Percentiles rank a stretch among this genome's conserved stretches.
Evolutionary conservation across 179 eudicot species (phyloP).

Genomic region (Actinidia polygama): DNA sequence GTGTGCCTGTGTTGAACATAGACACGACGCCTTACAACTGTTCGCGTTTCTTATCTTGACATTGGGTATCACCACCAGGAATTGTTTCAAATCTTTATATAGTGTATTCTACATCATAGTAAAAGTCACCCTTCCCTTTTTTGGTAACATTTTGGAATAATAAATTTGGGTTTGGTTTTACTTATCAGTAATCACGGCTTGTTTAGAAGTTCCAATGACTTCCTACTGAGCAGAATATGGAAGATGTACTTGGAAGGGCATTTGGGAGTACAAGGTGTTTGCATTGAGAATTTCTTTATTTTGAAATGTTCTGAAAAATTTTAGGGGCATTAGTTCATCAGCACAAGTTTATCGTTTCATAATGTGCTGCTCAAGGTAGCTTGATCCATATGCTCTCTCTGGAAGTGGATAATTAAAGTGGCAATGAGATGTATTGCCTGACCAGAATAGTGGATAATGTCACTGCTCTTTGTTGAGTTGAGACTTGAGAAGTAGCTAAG

Average conservation of each 20-base stretch:
- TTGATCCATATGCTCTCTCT: not conserved
- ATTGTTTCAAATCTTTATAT: not conserved
- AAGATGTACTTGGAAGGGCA: not conserved
- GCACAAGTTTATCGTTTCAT: not conserved
- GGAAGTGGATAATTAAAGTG: not conserved
- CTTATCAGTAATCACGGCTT: not conserved
- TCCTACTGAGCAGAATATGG: not conserved
- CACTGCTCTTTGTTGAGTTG: not conserved
- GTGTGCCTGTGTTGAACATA: too few species aligned
- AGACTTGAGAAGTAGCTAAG: constrained; percentile 2
- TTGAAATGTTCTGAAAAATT: not conserved
- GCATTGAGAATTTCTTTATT: not conserved
- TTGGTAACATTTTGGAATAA: not conserved
- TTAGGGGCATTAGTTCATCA: not conserved
- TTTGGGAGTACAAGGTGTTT: not conserved
- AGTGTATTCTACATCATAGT: not conserved
- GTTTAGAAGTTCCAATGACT: not conserved
- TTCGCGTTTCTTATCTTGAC: not conserved
- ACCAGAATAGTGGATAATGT: not conserved
- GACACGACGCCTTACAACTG: not conserved
- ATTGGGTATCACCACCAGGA: not conserved
- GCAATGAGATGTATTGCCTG: not conserved
- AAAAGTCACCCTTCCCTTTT: not conserved
- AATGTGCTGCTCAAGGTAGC: not conserved
- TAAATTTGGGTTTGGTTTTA: not conserved